These are phyloP conservation scores for Silene uniflora DNA, from an alignment of 148 eudicot genomes.

Conservation along the genomic window DNA sequence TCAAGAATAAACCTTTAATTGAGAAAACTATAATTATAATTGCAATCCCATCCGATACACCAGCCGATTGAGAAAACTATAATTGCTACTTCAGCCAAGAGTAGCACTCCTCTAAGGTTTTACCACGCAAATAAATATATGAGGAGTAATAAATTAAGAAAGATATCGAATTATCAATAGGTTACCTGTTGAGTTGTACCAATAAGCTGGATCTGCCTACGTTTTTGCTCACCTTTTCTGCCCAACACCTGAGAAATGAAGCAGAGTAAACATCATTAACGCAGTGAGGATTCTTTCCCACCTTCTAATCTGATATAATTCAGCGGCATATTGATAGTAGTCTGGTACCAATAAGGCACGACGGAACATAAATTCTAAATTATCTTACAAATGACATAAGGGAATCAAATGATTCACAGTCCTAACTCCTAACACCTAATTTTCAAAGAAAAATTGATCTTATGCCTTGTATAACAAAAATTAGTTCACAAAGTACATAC, in stretches of 20 bases:
- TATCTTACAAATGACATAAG: neutral
- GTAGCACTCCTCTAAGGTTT: neutral
- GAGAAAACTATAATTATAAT: too few relatives aligned
- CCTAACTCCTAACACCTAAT: neutral
- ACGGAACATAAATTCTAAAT: neutral
- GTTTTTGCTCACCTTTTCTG: slow-evolving; percentile 78
- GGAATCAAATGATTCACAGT: neutral
- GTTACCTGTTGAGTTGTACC: slow-evolving; percentile 79
- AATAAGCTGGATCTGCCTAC: slow-evolving; percentile 80
- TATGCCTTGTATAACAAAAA: slow-evolving; percentile 2
- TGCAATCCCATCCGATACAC: neutral
- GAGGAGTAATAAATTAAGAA: neutral
- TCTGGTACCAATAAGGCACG: neutral
- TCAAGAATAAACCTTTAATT: neutral
- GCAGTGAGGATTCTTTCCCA: neutral
- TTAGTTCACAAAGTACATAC: slow-evolving; percentile 28
- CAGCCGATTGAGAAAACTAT: neutral
- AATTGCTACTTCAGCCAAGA: neutral
- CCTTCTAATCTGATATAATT: neutral
- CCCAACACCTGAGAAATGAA: slow-evolving; percentile 62
- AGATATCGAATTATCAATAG: neutral
- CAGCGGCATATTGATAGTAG: neutral
- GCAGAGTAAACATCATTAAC: neutral
- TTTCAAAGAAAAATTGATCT: neutral
- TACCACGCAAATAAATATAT: neutral